Evolutionary conservation across 352 stramenopile genomes (phyloP).

Genomic region (Globisporangium emineosum): DNA sequence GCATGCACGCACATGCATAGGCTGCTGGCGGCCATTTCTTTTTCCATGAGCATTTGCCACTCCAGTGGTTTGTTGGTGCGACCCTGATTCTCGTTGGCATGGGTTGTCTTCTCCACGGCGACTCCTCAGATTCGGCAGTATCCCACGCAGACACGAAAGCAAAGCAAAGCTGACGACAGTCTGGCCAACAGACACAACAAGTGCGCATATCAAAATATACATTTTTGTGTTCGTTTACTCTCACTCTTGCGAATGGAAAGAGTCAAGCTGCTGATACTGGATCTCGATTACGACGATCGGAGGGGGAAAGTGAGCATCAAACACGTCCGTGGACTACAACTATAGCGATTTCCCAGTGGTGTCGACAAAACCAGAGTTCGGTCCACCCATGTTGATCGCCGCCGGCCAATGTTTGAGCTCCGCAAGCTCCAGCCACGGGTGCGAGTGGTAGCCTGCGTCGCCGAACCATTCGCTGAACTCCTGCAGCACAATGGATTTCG

Average conservation of each 20-base stretch:
- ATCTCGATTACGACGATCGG: conserved; percentile 11
- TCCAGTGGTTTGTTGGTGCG: conserved; percentile 76
- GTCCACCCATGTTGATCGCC: conserved; percentile 61
- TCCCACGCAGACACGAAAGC: conserved; percentile 9
- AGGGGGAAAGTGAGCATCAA: too few relatives aligned
- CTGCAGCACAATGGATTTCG: conserved; percentile 45
- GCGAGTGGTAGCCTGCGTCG: conserved; percentile 52
- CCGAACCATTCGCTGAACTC: conserved; percentile 80
- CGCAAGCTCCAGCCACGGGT: conserved; percentile 79
- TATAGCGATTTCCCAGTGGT: neutral
- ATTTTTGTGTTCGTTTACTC: conserved; percentile 2
- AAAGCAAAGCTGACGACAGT: conserved; percentile 25
- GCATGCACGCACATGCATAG: conserved; percentile 15
- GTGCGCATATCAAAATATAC: conserved; percentile 16
- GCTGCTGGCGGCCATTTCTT: conserved; percentile 50
- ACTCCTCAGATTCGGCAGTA: conserved; percentile 15
- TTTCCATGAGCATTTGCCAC: conserved; percentile 66
- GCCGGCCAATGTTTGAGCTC: conserved; percentile 78
- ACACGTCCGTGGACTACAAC: neutral
- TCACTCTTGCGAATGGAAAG: neutral
- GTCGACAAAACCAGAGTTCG: neutral
- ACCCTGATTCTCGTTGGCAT: conserved; percentile 70
- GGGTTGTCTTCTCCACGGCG: conserved; percentile 63
- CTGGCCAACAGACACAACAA: neutral
- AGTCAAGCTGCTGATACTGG: neutral